A percentile compares a stretch with the other conserved stretches of the same genome.
These are phyloP conservation scores for Coemansia sp. DNA, from an alignment of 192 early-diverging fungal genomes.

Conservation along the genomic window DNA sequence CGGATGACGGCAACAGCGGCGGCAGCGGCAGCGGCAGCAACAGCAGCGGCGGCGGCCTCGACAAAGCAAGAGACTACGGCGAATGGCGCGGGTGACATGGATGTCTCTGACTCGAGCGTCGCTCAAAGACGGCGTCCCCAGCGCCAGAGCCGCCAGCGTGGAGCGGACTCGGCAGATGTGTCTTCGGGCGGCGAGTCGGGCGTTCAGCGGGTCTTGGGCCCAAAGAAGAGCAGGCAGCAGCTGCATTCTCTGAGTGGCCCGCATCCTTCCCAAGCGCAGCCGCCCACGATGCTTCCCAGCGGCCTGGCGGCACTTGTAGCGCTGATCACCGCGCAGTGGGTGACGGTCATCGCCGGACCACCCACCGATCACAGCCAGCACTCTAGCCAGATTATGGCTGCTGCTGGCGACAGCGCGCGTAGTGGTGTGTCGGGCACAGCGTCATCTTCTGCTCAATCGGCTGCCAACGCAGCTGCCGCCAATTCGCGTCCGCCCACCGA, in stretches of 20 bases:
- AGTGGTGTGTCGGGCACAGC: no score
- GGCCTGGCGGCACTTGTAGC: slow-evolving; percentile 35
- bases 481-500: slow-evolving; percentile 39
- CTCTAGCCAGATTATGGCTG: no score
- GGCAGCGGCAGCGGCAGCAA: neutral
- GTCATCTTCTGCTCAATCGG: no score
- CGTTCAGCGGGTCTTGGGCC: slow-evolving; percentile 23
- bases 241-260: no score
- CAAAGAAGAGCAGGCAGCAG: no score
- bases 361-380: neutral
- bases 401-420: no score
- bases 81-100: no score
- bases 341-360: slow-evolving; percentile 22
- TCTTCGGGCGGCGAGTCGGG: slow-evolving; percentile 34
- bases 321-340: slow-evolving; percentile 46
- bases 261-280: no score
- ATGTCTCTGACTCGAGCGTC: no score
- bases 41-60: neutral
- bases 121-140: neutral
- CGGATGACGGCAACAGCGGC: slow-evolving; percentile 19
- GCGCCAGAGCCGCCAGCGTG: slow-evolving; percentile 2
- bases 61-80: no score
- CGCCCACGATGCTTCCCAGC: slow-evolving; percentile 40
- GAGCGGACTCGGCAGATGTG: neutral
- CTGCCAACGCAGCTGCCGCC: slow-evolving; percentile 1